These are phyloP conservation scores for Stevia rebaudiana DNA, from an alignment of 140 eudicot genomes.

Conservation along the genomic window DNA sequence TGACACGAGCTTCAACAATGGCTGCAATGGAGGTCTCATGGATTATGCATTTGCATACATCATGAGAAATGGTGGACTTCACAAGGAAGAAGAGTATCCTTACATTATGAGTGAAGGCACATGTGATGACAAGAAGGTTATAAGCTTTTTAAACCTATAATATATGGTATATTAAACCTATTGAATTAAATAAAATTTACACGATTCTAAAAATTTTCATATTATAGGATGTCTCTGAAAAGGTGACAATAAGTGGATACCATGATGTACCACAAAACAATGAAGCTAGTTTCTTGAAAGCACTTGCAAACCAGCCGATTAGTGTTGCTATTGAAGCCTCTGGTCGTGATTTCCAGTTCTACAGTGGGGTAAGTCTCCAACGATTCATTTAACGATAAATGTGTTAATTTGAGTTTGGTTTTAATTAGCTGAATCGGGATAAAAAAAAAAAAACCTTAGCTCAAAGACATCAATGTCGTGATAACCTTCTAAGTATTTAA, in stretches of 20 bases:
- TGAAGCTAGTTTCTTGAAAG: slow-evolving; percentile 53
- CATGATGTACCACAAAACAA: slow-evolving; percentile 50
- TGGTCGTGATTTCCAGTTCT: slow-evolving; percentile 69
- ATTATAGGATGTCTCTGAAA: slow-evolving; percentile 36
- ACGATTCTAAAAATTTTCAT: not conserved
- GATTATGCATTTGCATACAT: slow-evolving; percentile 49
- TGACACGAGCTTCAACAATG: slow-evolving; percentile 48
- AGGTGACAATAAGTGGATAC: slow-evolving; percentile 49
- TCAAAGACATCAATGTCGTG: too few relatives aligned
- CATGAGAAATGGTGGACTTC: slow-evolving; percentile 45
- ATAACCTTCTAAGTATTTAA: too few relatives aligned
- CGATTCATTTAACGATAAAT: not conserved
- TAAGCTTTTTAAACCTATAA: not conserved
- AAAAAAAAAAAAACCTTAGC: too few relatives aligned
- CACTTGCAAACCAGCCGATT: slow-evolving; percentile 63
- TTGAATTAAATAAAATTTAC: not conserved
- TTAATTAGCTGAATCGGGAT: not conserved
- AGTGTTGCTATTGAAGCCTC: slow-evolving; percentile 65
- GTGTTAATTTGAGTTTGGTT: not conserved
- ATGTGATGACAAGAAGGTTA: slow-evolving; percentile 54
- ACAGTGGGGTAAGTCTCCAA: slow-evolving; percentile 49
- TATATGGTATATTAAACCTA: not conserved
- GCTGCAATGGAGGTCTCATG: slow-evolving; percentile 71
- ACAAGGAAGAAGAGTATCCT: slow-evolving; percentile 65
- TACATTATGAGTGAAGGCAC: slow-evolving; percentile 64